phyloP scores from a whole-genome alignment of 2,329 filamentous ascomycete species.

The Cladosporium sphaerospermum region DNA sequence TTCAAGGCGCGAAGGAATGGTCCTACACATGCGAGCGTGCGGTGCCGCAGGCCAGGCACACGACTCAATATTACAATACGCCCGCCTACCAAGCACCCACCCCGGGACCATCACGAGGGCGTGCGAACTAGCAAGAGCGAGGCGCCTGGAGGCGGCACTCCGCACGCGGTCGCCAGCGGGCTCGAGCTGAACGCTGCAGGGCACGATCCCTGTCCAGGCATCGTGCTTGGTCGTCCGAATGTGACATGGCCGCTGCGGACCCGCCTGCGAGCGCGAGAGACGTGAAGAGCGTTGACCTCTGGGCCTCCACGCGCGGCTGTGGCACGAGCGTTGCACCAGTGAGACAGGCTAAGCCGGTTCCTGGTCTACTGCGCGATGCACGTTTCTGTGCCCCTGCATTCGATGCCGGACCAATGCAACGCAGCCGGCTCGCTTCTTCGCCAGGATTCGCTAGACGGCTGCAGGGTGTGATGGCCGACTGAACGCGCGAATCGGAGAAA shows the following conservation, averaged over 20 bases:
- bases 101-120: constrained; percentile 4
- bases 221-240: neutral
- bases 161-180: neutral
- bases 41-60: constrained; percentile 5
- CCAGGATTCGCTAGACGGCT: constrained; percentile 3
- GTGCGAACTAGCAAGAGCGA: constrained; percentile 2
- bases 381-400: constrained; percentile 1
- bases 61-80: neutral
- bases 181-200: neutral
- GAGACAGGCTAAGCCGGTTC: constrained; percentile 8
- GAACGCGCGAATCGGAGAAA: constrained; percentile 5
- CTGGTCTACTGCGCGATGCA: constrained; percentile 3
- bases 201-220: constrained; percentile 4
- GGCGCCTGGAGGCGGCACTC: constrained; percentile 7
- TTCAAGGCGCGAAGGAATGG: constrained; percentile 10
- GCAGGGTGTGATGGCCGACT: constrained; percentile 1
- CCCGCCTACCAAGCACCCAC: constrained; percentile 1
- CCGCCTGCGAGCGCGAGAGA: constrained; percentile 1
- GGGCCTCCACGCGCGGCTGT: constrained; percentile 3
- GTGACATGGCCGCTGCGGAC: constrained; percentile 3
- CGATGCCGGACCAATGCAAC: constrained; percentile 4
- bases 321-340: constrained; percentile 10
- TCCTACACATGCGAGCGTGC: constrained; percentile 9
- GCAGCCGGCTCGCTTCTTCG: constrained; percentile 2
- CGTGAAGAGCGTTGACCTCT: constrained; percentile 7